Base-by-base conservation (phyloP, 2,329 filamentous ascomycete species). In the Ramichloridium luteum region DNA sequence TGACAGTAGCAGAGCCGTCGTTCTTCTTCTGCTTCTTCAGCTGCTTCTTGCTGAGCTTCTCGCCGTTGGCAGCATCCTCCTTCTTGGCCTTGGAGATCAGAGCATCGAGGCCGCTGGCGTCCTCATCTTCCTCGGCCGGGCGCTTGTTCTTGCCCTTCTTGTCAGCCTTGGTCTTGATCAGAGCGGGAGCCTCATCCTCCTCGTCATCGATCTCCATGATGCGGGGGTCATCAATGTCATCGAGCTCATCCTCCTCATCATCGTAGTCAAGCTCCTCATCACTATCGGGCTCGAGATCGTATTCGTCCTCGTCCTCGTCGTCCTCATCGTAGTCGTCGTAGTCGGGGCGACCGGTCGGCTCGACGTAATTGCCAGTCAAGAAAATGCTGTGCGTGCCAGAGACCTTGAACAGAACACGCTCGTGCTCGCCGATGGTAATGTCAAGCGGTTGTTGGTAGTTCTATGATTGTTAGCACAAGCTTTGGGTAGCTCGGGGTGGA, bases 11-110 rank as follows among this genome's bases (percentile, higher is more conserved):
- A 56, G 94, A 80, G 46, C 88, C 90, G 58, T 93, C 83, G 70
- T 96, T 96, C 72, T 93, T 94, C 77, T 93, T 93, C 44, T 88
- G 72, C 72, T 94, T 94, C 79, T 98, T 96, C 51, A 80, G 72
- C 61, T 96, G 83, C 69, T 93, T 94, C 73, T 94, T 94, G 72
- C 77, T 86, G 42, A 85, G 70, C 67, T 86, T 86, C 46, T 69
- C 56, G 48, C 85, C 79, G 44, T 74, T 72, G 41, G 71, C 68
- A 14, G 54, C 49, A 50, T 57, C 27, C 60, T 50, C 44, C 54
- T 41, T 60, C 53, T 75, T 68, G 37, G 68, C 70, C 64, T 90
- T 88, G 58, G 77, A 71, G 52, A 94, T 92, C 59, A 93, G 62
- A 44, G 82, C 81, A 49, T 94, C 86, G 15, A 94, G 77, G 25